Percentiles rank a stretch among this genome's conserved stretches.
Conservation (phyloP, 176 grass and related monocot species). For the Bothriochloa decipiens region DNA sequence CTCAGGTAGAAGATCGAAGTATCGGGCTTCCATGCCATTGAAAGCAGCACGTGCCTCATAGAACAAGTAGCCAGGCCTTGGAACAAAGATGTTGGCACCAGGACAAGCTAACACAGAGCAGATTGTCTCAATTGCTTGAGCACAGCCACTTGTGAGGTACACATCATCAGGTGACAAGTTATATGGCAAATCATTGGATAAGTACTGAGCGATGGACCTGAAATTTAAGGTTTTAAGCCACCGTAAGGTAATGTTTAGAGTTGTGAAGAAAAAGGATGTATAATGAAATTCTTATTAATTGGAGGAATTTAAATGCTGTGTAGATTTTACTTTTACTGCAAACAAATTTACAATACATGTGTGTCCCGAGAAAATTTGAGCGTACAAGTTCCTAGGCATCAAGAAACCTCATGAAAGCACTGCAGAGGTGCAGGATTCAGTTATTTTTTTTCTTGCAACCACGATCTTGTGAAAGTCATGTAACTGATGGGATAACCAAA, state of each 20-base stretch:
- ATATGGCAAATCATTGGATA: slow-evolving; percentile 59
- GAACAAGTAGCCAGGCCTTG: slow-evolving; percentile 64
- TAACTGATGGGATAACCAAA: too few relatives aligned
- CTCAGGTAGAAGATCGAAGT: slow-evolving; percentile 67
- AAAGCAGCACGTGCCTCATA: slow-evolving; percentile 60
- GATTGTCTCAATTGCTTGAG: slow-evolving; percentile 69
- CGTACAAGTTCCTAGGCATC: background rate
- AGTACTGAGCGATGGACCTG: slow-evolving; percentile 60
- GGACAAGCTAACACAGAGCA: slow-evolving; percentile 57
- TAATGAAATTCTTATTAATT: background rate
- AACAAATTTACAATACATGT: background rate
- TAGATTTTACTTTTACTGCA: background rate
- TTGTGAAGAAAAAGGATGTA: background rate
- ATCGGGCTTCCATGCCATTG: slow-evolving; percentile 58
- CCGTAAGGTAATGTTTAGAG: background rate
- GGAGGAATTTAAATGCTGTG: background rate
- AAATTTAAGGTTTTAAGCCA: background rate
- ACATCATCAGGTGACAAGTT: slow-evolving; percentile 50
- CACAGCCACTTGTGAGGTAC: slow-evolving; percentile 66
- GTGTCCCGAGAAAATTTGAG: background rate
- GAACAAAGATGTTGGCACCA: slow-evolving; percentile 68
- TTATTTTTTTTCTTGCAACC: too few relatives aligned
- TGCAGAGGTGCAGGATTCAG: background rate
- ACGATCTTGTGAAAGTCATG: too few relatives aligned
- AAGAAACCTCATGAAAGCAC: background rate